These are phyloP conservation scores for Geum urbanum DNA, from an alignment of 306 rosid genomes.

Conservation along the genomic window DNA sequence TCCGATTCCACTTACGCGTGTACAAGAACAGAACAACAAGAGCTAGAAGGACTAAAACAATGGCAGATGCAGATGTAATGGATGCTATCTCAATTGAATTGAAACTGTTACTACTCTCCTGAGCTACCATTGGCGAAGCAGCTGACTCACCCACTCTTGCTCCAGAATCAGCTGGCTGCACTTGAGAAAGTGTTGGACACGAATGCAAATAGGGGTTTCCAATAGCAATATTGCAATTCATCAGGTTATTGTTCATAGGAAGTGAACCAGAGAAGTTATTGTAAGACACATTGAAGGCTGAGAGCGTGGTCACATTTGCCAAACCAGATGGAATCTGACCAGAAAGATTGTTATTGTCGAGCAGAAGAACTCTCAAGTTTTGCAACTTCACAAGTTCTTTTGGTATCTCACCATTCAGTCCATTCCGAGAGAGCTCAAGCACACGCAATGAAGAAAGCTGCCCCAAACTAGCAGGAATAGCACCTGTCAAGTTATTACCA, in stretches of 20 bases:
- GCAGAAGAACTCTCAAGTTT: slow-evolving; percentile 61
- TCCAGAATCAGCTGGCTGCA: slow-evolving; percentile 48
- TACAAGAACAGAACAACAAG: slow-evolving; percentile 60
- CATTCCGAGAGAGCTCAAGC: slow-evolving; percentile 74
- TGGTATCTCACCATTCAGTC: slow-evolving; percentile 78
- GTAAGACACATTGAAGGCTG: slow-evolving; percentile 76
- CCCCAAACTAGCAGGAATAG: slow-evolving; percentile 61
- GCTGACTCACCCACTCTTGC: slow-evolving; percentile 34
- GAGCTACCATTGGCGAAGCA: slow-evolving; percentile 35
- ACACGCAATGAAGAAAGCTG: slow-evolving; percentile 55
- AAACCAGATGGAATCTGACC: slow-evolving; percentile 81
- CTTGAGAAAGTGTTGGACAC: slow-evolving; percentile 42
- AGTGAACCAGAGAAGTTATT: slow-evolving; percentile 83
- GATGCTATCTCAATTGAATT: slow-evolving; percentile 89
- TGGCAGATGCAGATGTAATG: slow-evolving; percentile 91
- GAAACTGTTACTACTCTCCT: slow-evolving; percentile 32
- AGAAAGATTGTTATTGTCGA: slow-evolving; percentile 65
- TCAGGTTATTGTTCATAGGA: slow-evolving; percentile 51
- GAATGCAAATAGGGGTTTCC: slow-evolving; percentile 65
- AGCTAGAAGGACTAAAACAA: slow-evolving; percentile 78
- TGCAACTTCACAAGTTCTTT: slow-evolving; percentile 50
- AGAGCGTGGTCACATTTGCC: slow-evolving; percentile 64
- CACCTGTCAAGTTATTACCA: slow-evolving; percentile 55
- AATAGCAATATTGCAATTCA: slow-evolving; percentile 71
- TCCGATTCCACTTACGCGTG: slow-evolving; percentile 77